A percentile compares a stretch with the other conserved stretches of the same genome.
Evolutionary conservation across 164 flowering plant genomes (phyloP).

Genomic region (Chimonanthus praecox): DNA sequence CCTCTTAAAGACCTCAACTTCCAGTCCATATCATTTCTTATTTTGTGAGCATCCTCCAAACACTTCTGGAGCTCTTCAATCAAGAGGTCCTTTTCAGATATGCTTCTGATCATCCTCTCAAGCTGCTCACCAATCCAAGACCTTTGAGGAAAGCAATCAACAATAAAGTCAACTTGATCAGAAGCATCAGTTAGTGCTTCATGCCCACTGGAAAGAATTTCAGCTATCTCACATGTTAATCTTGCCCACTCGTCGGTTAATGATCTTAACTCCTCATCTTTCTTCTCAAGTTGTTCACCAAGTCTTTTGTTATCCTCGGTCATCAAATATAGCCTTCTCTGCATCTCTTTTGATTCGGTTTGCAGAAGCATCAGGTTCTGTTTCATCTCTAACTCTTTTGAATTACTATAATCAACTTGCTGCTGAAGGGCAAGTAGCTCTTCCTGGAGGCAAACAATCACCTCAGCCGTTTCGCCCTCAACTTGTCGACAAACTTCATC

Average conservation of each 20-base stretch:
- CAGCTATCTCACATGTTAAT: slow-evolving; percentile 52
- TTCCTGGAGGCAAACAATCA: slow-evolving; percentile 87
- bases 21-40: slow-evolving; percentile 59
- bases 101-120: slow-evolving; percentile 34
- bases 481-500: slow-evolving; percentile 78
- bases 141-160: slow-evolving; percentile 46
- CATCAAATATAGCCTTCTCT: slow-evolving; percentile 33
- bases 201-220: slow-evolving; percentile 56
- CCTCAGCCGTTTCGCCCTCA: slow-evolving; percentile 96
- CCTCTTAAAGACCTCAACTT: slow-evolving; percentile 84
- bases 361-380: slow-evolving; percentile 33
- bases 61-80: slow-evolving; percentile 61
- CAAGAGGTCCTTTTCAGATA: slow-evolving; percentile 63
- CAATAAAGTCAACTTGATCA: slow-evolving; percentile 46
- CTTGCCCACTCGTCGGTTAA: slow-evolving; percentile 61
- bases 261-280: slow-evolving; percentile 37
- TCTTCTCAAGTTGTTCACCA: slow-evolving; percentile 35
- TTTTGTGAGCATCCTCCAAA: slow-evolving; percentile 62
- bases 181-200: slow-evolving; percentile 59
- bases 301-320: slow-evolving; percentile 42
- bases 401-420: slow-evolving; percentile 48
- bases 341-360: slow-evolving; percentile 36
- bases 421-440: slow-evolving; percentile 72
- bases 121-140: slow-evolving; percentile 66
- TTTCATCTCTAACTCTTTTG: slow-evolving; percentile 47